Evolutionary conservation across 345 rosid genomes (phyloP).

Genomic region (Eucalyptus marginata): DNA sequence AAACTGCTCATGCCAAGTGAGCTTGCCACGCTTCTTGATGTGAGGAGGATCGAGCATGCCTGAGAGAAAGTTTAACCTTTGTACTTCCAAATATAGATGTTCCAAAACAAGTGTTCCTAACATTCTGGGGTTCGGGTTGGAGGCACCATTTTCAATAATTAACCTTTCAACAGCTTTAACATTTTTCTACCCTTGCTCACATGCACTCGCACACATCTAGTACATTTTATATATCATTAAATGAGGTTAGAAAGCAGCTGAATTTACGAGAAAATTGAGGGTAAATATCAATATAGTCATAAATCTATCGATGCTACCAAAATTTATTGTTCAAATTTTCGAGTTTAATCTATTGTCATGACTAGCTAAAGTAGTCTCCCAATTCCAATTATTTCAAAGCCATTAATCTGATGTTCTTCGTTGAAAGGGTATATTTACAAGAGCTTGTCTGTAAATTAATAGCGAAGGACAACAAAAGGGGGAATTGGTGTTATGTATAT

Average conservation of each 20-base stretch:
- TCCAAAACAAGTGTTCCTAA: not conserved
- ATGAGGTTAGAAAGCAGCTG: not conserved
- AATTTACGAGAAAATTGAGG: too few relatives aligned
- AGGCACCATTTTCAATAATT: too few relatives aligned
- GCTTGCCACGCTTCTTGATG: slow-evolving; percentile 53
- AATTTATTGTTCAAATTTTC: not conserved
- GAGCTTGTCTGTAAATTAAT: not conserved
- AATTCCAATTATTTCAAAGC: not conserved
- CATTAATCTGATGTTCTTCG: not conserved
- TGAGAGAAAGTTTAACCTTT: not conserved
- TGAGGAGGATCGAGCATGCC: slow-evolving; percentile 75
- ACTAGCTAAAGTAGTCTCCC: not conserved
- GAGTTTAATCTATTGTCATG: not conserved
- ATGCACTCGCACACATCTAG: not conserved
- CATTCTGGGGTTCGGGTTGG: not conserved
- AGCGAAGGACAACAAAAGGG: not conserved
- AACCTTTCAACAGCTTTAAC: not conserved
- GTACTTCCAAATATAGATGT: not conserved
- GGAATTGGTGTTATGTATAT: not conserved
- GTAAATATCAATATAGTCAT: too few relatives aligned
- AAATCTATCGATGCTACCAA: not conserved
- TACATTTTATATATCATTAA: not conserved
- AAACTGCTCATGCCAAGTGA: slow-evolving; percentile 69
- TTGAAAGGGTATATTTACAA: not conserved
- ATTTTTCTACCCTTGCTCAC: not conserved